phyloP scores from a whole-genome alignment of 2,329 filamentous ascomycete genomes.

The Hymenoscyphus fraxineus region DNA sequence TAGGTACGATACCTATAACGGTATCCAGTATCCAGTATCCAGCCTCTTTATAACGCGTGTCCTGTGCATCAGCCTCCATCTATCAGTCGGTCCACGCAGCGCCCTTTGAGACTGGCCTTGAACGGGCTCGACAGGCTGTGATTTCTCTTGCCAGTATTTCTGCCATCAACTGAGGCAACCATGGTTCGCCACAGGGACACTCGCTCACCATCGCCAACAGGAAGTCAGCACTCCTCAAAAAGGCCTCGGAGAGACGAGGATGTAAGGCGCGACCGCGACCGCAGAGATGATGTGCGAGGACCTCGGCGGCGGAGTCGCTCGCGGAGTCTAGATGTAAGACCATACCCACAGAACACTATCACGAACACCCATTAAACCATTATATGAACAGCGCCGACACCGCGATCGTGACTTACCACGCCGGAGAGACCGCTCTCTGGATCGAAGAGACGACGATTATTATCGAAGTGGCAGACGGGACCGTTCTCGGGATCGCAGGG shows the following conservation, averaged over 20 bases:
- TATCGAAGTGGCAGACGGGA: conserved; percentile 61
- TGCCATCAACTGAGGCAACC: conserved; percentile 40
- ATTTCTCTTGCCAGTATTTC: conserved; percentile 39
- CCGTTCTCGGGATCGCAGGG: conserved; percentile 58
- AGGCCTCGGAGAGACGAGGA: conserved; percentile 48
- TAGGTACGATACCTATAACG: no score
- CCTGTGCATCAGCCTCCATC: not conserved
- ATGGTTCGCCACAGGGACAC: conserved; percentile 60
- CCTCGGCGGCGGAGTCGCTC: conserved; percentile 56
- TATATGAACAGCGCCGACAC: conserved; percentile 50
- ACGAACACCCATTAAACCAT: conserved; percentile 40
- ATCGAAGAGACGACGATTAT: conserved; percentile 61
- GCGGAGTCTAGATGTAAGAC: conserved; percentile 59
- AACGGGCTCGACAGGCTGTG: not conserved
- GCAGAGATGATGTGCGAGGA: conserved; percentile 47
- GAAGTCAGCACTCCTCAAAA: conserved; percentile 70
- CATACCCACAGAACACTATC: conserved; percentile 18
- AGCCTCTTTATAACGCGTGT: not conserved
- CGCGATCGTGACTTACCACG: conserved; percentile 59
- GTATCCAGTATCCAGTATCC: no score
- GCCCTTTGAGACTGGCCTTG: not conserved
- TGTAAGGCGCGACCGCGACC: conserved; percentile 43
- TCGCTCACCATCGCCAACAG: conserved; percentile 92
- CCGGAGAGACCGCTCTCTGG: conserved; percentile 67
- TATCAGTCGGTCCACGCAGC: not conserved